A percentile compares a stretch with the other conserved stretches of the same genome.
Conservation (phyloP, 345 rosid genomes). For the Eucalyptus pauciflora region DNA sequence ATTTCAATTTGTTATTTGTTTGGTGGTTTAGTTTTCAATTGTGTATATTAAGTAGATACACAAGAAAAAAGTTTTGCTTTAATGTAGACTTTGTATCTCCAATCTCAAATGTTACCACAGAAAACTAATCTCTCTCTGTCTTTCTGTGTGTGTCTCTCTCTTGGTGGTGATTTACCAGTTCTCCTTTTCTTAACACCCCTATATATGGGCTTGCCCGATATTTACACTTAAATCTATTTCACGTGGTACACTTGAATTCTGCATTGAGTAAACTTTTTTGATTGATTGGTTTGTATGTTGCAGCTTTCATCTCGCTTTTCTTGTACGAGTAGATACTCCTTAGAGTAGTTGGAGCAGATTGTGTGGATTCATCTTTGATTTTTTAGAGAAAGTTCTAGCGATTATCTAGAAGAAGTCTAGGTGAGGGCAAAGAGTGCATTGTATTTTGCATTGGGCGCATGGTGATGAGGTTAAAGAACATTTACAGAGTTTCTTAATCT, state of each 20-base stretch:
- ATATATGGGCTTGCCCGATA: background rate
- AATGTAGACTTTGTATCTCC: background rate
- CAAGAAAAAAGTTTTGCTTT: background rate
- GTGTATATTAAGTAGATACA: background rate
- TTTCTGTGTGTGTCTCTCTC: rapidly evolving
- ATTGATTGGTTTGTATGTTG: background rate
- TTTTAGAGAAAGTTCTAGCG: background rate
- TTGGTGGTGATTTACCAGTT: background rate
- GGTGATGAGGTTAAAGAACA: background rate
- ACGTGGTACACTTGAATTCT: background rate
- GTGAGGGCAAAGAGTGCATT: background rate
- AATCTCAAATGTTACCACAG: background rate
- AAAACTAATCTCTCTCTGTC: background rate
- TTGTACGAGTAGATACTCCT: background rate
- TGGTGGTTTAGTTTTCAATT: background rate
- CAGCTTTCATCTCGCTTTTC: background rate
- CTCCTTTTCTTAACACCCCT: background rate
- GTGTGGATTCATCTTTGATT: background rate
- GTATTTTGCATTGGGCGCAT: background rate
- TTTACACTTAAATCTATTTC: background rate
- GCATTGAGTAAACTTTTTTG: background rate
- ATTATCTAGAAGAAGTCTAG: background rate
- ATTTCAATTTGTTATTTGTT: background rate
- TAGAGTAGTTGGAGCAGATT: background rate
- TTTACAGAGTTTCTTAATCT: background rate